phyloP scores from a whole-genome alignment of 139 green algal genomes.

The Closterium sp. region DNA sequence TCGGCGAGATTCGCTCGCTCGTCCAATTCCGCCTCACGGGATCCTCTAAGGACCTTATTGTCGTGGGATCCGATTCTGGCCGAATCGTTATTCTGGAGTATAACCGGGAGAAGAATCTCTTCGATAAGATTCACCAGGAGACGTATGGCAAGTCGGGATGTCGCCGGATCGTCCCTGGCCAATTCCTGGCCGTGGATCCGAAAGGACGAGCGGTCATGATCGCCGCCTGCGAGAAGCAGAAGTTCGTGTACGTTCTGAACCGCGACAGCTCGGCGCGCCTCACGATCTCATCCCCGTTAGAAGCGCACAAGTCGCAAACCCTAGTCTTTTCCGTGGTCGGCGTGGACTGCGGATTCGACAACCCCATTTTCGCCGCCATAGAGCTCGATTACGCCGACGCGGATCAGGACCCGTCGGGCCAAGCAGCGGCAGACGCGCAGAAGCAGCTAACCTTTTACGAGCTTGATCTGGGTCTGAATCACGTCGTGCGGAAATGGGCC shows the following conservation, averaged over 20 bases:
- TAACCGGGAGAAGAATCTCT: slow-evolving; percentile 78
- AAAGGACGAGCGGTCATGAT: slow-evolving; percentile 94
- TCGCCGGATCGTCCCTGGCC: slow-evolving; percentile 88
- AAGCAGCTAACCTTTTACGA: slow-evolving; percentile 98
- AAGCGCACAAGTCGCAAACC: slow-evolving; percentile 92
- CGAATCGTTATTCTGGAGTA: slow-evolving; percentile 95
- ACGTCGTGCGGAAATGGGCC: slow-evolving; percentile 85
- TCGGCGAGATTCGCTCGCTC: slow-evolving; percentile 87
- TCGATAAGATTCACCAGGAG: slow-evolving; percentile 93
- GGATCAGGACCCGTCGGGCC: slow-evolving; percentile 65
- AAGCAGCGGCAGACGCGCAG: slow-evolving; percentile 72
- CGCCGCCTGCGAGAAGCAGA: slow-evolving; percentile 93
- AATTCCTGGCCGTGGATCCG: slow-evolving; percentile 84
- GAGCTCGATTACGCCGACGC: slow-evolving; percentile 94
- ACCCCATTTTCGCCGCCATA: slow-evolving; percentile 97
- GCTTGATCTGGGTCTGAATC: slow-evolving; percentile 97
- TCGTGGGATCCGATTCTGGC: slow-evolving; percentile 88
- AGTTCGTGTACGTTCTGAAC: slow-evolving; percentile 99
- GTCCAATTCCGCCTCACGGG: slow-evolving; percentile 84
- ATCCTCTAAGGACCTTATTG: slow-evolving; percentile 78
- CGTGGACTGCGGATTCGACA: slow-evolving; percentile 97
- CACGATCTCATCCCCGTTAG: slow-evolving; percentile 95
- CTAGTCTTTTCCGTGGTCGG: slow-evolving; percentile 79
- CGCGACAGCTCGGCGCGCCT: slow-evolving; percentile 87
- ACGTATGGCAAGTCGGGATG: slow-evolving; percentile 94